phyloP scores from a whole-genome alignment of 257 asterid species.

The Solanum virginianum region DNA sequence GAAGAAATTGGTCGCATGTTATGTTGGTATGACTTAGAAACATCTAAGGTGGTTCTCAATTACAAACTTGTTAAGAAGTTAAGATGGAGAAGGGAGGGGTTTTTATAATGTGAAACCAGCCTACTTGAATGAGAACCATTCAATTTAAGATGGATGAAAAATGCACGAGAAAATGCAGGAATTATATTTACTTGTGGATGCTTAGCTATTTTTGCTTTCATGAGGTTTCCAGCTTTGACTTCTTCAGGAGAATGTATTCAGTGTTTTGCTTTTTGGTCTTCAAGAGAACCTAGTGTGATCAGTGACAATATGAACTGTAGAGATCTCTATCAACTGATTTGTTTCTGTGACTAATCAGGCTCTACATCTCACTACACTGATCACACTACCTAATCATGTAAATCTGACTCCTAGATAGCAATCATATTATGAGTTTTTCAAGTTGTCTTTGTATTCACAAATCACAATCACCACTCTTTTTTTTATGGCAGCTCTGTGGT shows the following conservation, averaged over 20 bases:
- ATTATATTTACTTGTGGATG: neutral
- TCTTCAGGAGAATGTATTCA: neutral
- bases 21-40: neutral
- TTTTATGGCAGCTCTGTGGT: neutral
- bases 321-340: neutral
- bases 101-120: neutral
- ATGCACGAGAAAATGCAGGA: neutral
- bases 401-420: neutral
- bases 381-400: neutral
- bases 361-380: neutral
- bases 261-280: neutral
- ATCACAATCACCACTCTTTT: neutral
- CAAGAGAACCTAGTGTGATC: neutral
- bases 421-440: neutral
- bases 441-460: neutral
- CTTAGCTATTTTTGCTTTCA: neutral
- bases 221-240: neutral
- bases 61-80: neutral
- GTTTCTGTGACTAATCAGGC: neutral
- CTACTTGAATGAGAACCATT: neutral
- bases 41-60: neutral
- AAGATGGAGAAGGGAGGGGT: neutral
- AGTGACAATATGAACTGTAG: neutral
- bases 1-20: neutral
- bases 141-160: neutral